A percentile compares a stretch with the other conserved stretches of the same genome.
Evolutionary conservation across 129 eudicot species (phyloP).

Genomic region (Artemisia annua): DNA sequence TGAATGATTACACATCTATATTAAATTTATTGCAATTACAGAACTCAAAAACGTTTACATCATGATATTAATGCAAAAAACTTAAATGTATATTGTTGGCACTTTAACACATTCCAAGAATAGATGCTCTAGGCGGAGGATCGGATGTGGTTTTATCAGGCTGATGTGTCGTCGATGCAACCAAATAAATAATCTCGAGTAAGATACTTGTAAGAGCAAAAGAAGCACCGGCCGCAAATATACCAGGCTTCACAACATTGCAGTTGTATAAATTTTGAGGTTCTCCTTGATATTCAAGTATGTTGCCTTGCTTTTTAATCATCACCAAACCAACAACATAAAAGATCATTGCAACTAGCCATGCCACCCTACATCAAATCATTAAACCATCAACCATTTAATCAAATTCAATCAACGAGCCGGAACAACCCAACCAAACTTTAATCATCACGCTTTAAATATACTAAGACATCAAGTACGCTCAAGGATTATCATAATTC

Average conservation of each 20-base stretch:
- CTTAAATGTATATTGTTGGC: too few relatives aligned
- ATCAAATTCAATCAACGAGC: too few relatives aligned
- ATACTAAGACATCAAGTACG: too few relatives aligned
- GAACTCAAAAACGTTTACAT: background rate
- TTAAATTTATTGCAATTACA: background rate
- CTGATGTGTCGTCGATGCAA: background rate
- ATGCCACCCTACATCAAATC: conserved; percentile 11
- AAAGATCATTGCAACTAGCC: conserved; percentile 17
- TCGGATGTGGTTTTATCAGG: background rate
- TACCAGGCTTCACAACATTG: conserved; percentile 18
- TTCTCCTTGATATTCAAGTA: background rate
- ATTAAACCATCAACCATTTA: too few relatives aligned
- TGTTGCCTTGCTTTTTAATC: conserved; percentile 7
- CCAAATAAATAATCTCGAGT: conserved; percentile 18
- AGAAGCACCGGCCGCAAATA: conserved; percentile 20
- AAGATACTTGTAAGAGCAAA: conserved; percentile 18
- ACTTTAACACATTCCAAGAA: too few relatives aligned
- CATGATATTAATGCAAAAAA: background rate
- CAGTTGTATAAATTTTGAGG: conserved; percentile 3
- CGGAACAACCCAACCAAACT: too few relatives aligned
- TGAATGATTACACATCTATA: background rate
- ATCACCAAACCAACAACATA: conserved; percentile 18
- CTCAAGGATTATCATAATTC: too few relatives aligned
- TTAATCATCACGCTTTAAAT: too few relatives aligned
- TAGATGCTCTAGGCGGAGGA: too few relatives aligned